Percentiles rank a stretch among this genome's conserved stretches.
Conservation (phyloP, 768 basidiomycete genomes). For the Trametopsis cervina region DNA sequence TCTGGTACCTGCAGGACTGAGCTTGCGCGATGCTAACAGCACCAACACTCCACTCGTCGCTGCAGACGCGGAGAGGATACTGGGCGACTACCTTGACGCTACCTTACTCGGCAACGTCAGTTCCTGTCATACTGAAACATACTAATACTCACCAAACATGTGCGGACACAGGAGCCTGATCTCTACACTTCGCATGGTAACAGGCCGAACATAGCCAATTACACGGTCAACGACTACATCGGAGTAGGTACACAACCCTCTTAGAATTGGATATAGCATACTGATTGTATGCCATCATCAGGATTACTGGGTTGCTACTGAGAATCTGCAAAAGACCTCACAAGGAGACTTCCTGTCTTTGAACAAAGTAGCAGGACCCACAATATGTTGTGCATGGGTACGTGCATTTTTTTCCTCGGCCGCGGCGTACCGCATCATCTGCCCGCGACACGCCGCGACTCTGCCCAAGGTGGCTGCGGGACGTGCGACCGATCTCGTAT, state of each 20-base stretch:
- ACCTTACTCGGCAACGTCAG: conserved; percentile 44
- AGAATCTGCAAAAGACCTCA: conserved; percentile 29
- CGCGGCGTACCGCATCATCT: too few relatives aligned
- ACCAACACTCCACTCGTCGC: conserved; percentile 24
- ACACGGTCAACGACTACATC: conserved; percentile 40
- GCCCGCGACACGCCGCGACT: background rate
- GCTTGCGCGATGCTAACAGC: conserved; percentile 33
- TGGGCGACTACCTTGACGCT: conserved; percentile 37
- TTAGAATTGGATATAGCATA: too few relatives aligned
- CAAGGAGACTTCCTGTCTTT: conserved; percentile 32
- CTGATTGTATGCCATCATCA: conserved; percentile 14
- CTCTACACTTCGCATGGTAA: conserved; percentile 40
- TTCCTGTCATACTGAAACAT: background rate
- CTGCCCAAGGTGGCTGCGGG: too few relatives aligned
- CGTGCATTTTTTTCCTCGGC: conserved; percentile 7
- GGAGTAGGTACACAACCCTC: conserved; percentile 25
- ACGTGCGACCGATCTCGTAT: too few relatives aligned
- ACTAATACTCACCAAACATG: background rate
- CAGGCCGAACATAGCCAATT: conserved; percentile 37
- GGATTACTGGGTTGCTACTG: conserved; percentile 35
- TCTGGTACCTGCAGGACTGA: conserved; percentile 29
- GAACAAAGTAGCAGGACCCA: conserved; percentile 41
- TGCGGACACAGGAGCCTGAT: conserved; percentile 46
- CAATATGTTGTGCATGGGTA: conserved; percentile 48
- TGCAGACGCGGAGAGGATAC: conserved; percentile 29